Conservation (phyloP, 2,329 filamentous ascomycete species). For the Acephala macrosclerotiorum region DNA sequence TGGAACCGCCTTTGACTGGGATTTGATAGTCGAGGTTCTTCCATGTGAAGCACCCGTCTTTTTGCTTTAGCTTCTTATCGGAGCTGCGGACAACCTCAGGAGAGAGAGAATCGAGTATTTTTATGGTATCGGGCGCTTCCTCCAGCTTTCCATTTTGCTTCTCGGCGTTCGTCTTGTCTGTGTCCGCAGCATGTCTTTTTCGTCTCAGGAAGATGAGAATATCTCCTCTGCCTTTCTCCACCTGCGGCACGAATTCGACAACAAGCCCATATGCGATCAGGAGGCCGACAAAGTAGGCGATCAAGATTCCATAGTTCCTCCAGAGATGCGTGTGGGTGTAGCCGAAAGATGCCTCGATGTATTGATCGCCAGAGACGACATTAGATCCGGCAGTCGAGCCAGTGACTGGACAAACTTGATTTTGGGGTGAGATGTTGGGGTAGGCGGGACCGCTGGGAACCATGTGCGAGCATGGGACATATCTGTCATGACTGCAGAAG, state of each 20-base stretch:
- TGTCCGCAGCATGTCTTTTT: conserved; percentile 58
- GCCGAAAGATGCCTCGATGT: conserved; percentile 58
- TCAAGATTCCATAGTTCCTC: conserved; percentile 73
- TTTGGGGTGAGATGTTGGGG: conserved; percentile 2
- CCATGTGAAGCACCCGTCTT: not conserved
- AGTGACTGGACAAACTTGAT: not conserved
- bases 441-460: not conserved
- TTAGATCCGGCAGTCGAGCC: conserved; percentile 60
- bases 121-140: too few relatives aligned
- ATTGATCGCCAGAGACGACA: conserved; percentile 63
- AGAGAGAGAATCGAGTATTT: not conserved
- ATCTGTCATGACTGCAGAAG: not conserved
- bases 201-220: conserved; percentile 71
- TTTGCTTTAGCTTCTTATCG: not conserved
- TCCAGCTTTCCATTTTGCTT: too few relatives aligned
- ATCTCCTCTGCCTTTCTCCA: conserved; percentile 77
- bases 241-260: conserved; percentile 64
- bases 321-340: conserved; percentile 68
- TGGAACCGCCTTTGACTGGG: conserved; percentile 64
- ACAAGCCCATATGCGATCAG: conserved; percentile 64
- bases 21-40: conserved; percentile 1
- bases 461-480: not conserved
- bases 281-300: conserved; percentile 69
- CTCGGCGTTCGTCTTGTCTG: not conserved
- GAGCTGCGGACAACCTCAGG: not conserved